phyloP scores from a whole-genome alignment of 2,329 filamentous ascomycete species.

The Clonostachys solani region DNA sequence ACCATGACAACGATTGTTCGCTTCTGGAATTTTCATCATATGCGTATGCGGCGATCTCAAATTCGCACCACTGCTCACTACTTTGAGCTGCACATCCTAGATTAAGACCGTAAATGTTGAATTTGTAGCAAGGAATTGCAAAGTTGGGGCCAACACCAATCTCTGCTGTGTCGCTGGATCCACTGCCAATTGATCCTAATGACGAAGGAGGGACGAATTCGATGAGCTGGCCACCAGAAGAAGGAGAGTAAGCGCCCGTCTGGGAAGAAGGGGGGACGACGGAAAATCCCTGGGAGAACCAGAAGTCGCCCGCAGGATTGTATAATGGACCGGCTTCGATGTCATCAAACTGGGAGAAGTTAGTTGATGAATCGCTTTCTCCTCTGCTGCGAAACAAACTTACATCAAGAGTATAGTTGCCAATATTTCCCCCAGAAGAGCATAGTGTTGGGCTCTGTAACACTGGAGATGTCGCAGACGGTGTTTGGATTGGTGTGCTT shows the following conservation, averaged over 20 bases:
- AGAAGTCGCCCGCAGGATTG: conserved; percentile 31
- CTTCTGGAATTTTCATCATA: conserved; percentile 21
- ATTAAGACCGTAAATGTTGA: conserved; percentile 30
- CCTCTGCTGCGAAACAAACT: conserved; percentile 8
- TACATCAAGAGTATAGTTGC: conserved; percentile 31
- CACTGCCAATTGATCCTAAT: conserved; percentile 12
- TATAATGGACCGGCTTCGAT: conserved; percentile 28
- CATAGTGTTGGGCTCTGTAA: conserved; percentile 14
- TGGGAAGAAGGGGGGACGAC: conserved; percentile 26
- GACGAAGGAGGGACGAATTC: conserved; percentile 32
- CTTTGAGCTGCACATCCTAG: conserved; percentile 29
- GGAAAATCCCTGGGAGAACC: conserved; percentile 36
- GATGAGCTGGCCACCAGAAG: conserved; percentile 31
- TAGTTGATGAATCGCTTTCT: conserved; percentile 5
- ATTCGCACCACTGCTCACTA: conserved; percentile 31
- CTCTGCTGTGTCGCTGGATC: conserved; percentile 27
- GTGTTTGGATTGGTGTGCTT: conserved; percentile 5
- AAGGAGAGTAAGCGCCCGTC: conserved; percentile 24
- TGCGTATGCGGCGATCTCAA: conserved; percentile 34
- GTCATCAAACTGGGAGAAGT: conserved; percentile 25
- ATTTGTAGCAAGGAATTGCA: conserved; percentile 28
- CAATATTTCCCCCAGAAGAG: conserved; percentile 21
- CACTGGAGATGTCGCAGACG: background rate
- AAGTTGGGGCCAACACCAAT: conserved; percentile 32
- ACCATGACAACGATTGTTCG: conserved; percentile 32